Evolutionary conservation across 2,329 filamentous ascomycete genomes (phyloP).

Genomic region (Uncinocarpus reesii): DNA sequence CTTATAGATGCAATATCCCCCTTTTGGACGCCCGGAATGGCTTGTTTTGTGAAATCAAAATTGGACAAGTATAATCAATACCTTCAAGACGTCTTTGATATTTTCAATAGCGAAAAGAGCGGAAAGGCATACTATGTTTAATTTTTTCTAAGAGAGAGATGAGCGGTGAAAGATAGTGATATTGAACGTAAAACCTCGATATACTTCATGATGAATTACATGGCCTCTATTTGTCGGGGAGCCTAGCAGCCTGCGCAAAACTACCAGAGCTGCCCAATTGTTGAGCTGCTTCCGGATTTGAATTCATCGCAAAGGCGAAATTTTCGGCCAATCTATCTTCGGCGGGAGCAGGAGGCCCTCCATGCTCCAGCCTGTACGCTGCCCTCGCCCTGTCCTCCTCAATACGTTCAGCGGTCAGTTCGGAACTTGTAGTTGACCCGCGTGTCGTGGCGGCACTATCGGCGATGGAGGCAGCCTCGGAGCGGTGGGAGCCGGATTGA

Average conservation of each 20-base stretch:
- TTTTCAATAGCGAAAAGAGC: constrained; percentile 3
- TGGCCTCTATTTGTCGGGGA: too few species aligned
- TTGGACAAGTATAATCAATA: constrained; percentile 3
- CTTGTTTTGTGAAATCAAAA: constrained; percentile 14
- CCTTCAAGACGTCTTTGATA: constrained; percentile 4
- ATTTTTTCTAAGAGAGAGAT: too few species aligned
- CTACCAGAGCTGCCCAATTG: constrained; percentile 10
- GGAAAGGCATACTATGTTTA: background rate
- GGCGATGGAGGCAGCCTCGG: background rate
- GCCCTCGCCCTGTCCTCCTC: constrained; percentile 8
- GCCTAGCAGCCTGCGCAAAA: background rate
- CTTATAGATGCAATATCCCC: background rate
- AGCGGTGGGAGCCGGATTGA: background rate
- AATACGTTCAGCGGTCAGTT: background rate
- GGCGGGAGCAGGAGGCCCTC: constrained; percentile 6
- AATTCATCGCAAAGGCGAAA: background rate
- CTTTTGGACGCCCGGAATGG: constrained; percentile 13
- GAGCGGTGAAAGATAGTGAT: too few species aligned
- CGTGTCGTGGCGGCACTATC: background rate
- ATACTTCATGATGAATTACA: too few species aligned
- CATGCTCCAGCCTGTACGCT: constrained; percentile 8
- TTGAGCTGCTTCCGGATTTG: constrained; percentile 5
- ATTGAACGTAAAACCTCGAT: too few species aligned
- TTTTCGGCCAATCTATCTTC: constrained; percentile 7
- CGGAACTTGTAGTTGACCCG: constrained; percentile 2